These are phyloP conservation scores for Malus sylvestris DNA, from an alignment of 306 rosid species.

Conservation along the genomic window DNA sequence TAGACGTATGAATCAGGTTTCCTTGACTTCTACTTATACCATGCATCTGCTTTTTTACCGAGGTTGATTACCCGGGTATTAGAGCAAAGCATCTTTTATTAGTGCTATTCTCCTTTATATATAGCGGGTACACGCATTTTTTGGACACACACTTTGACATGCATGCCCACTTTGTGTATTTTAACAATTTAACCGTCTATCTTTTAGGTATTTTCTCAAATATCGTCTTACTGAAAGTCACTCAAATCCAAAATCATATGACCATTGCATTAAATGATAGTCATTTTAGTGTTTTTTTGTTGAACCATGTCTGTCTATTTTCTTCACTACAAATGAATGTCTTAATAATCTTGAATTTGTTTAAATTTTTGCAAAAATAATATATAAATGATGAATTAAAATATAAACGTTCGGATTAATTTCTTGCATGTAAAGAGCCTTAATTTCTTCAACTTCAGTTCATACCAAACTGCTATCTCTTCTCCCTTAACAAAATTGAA, in stretches of 20 bases:
- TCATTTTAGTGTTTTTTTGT: neutral
- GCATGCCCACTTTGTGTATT: neutral
- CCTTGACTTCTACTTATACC: constrained; percentile 36
- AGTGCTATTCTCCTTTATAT: constrained; percentile 1
- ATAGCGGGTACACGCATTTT: too few relatives aligned
- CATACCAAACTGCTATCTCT: too few relatives aligned
- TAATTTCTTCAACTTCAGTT: too few relatives aligned
- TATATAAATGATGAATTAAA: too few relatives aligned
- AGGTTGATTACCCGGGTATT: constrained; percentile 7
- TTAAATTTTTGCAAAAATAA: too few relatives aligned
- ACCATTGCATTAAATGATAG: too few relatives aligned
- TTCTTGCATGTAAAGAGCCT: neutral
- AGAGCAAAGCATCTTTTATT: constrained; percentile 34
- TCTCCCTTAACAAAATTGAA: too few relatives aligned
- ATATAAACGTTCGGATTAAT: too few relatives aligned
- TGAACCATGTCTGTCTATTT: too few relatives aligned
- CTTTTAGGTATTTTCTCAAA: neutral
- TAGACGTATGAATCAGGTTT: neutral
- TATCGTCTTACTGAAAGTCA: neutral
- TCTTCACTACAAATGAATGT: neutral
- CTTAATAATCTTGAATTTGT: neutral
- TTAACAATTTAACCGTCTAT: too few relatives aligned
- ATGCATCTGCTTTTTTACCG: neutral
- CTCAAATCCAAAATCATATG: too few relatives aligned
- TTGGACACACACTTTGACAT: neutral